Evolutionary conservation across 331 rosid species (phyloP).

Genomic region (Rhamnella rubrinervis): DNA sequence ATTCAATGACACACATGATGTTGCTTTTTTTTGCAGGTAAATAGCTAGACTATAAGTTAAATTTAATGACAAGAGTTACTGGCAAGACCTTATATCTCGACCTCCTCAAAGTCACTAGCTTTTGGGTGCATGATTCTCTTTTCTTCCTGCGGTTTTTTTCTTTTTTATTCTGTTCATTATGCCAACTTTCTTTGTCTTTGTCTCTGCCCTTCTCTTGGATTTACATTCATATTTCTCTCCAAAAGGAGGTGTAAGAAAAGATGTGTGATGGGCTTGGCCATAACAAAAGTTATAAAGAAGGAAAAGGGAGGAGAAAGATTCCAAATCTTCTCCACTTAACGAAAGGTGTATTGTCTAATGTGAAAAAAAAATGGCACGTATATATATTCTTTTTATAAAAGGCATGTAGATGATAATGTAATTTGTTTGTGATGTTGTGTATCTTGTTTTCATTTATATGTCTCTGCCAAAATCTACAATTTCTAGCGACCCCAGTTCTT

Average conservation of each 20-base stretch:
- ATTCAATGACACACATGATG: not conserved
- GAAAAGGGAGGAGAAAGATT: conserved; percentile 35
- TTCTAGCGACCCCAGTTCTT: too few relatives aligned
- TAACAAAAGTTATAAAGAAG: conserved; percentile 24
- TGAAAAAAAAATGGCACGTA: conserved; percentile 18
- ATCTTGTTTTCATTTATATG: not conserved
- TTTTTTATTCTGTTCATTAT: conserved; percentile 17
- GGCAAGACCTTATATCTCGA: conserved; percentile 28
- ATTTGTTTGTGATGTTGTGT: not conserved
- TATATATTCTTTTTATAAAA: conserved; percentile 36
- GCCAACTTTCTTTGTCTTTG: conserved; percentile 23
- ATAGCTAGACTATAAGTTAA: conserved; percentile 36
- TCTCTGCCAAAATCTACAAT: too few relatives aligned
- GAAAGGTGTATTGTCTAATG: conserved; percentile 27
- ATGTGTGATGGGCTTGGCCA: conserved; percentile 29
- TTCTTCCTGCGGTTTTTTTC: conserved; percentile 3
- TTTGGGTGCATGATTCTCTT: conserved; percentile 31
- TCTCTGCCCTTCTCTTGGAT: conserved; percentile 20
- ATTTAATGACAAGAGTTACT: conserved; percentile 13
- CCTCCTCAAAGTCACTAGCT: conserved; percentile 26
- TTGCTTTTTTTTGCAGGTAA: conserved; percentile 35
- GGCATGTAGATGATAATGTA: conserved; percentile 9
- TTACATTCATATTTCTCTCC: conserved; percentile 16
- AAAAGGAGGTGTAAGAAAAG: conserved; percentile 29
- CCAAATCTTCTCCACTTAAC: conserved; percentile 36